Conservation (phyloP, 306 rosid genomes). For the Arachis stenosperma region DNA sequence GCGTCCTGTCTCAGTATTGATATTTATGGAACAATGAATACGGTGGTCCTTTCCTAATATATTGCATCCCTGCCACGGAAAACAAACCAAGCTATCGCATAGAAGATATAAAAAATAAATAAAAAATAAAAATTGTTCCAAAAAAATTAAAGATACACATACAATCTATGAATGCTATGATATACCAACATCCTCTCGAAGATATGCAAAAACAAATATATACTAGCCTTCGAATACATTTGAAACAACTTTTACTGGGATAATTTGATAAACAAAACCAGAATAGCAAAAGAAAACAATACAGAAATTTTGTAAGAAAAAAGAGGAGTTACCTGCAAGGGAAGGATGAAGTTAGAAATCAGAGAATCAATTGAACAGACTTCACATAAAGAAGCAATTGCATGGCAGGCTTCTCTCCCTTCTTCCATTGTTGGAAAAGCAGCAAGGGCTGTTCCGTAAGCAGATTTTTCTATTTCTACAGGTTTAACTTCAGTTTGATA, state of each 20-base stretch:
- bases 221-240: constrained; percentile 21
- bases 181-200: constrained; percentile 1
- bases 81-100: constrained; percentile 26
- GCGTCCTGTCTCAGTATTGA: constrained; percentile 95
- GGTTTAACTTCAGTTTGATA: constrained; percentile 45
- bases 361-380: constrained; percentile 89
- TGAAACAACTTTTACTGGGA: background rate
- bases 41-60: constrained; percentile 80
- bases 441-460: constrained; percentile 71
- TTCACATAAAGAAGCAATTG: constrained; percentile 94
- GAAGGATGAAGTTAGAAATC: constrained; percentile 96
- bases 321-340: constrained; percentile 72
- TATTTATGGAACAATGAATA: constrained; percentile 88
- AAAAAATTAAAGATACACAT: background rate
- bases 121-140: too few relatives aligned
- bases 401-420: constrained; percentile 95
- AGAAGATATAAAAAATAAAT: background rate
- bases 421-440: constrained; percentile 65
- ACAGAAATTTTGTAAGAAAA: background rate
- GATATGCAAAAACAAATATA: constrained; percentile 5
- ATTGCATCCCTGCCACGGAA: constrained; percentile 71
- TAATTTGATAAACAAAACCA: constrained; percentile 16
- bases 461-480: constrained; percentile 51
- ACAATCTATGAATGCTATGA: background rate
- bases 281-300: background rate